Conservation (phyloP, 2,329 filamentous ascomycete genomes). For the Diaporthe caulivora region DNA sequence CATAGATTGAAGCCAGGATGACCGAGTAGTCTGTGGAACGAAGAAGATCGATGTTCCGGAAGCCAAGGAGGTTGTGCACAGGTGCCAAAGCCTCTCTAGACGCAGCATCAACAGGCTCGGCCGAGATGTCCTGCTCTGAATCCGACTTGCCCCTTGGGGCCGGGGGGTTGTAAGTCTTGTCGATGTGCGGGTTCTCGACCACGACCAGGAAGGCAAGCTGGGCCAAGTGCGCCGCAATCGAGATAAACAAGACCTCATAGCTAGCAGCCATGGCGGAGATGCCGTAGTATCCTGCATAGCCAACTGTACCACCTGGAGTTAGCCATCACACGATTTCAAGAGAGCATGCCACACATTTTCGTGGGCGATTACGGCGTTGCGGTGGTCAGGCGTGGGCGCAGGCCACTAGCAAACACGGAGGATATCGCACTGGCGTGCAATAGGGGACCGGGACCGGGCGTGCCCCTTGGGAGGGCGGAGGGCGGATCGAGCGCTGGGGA, state of each 20-base stretch:
- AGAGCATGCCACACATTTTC: background rate
- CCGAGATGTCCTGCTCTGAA: conserved; percentile 42
- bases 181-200: conserved; percentile 97
- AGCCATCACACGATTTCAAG: conserved; percentile 12
- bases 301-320: conserved; percentile 60
- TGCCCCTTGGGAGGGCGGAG: conserved; percentile 15
- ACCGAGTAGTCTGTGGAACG: conserved; percentile 87
- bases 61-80: conserved; percentile 86
- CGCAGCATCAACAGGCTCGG: conserved; percentile 44
- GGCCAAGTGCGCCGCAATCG: conserved; percentile 91
- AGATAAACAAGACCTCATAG: conserved; percentile 97
- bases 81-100: conserved; percentile 64
- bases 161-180: conserved; percentile 95
- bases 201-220: conserved; percentile 93
- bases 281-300: conserved; percentile 97
- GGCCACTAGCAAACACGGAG: background rate
- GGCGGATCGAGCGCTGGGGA: conserved; percentile 18
- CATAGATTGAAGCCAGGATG: conserved; percentile 80
- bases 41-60: conserved; percentile 88
- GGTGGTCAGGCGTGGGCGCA: background rate
- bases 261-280: conserved; percentile 98
- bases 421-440: conserved; percentile 14
- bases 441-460: conserved; percentile 23
- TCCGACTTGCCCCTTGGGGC: conserved; percentile 73
- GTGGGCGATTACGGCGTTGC: conserved; percentile 10